A percentile compares a stretch with the other conserved stretches of the same genome.
Evolutionary conservation across 2,329 filamentous ascomycete genomes (phyloP).

Genomic region (Hortaea sp.): DNA sequence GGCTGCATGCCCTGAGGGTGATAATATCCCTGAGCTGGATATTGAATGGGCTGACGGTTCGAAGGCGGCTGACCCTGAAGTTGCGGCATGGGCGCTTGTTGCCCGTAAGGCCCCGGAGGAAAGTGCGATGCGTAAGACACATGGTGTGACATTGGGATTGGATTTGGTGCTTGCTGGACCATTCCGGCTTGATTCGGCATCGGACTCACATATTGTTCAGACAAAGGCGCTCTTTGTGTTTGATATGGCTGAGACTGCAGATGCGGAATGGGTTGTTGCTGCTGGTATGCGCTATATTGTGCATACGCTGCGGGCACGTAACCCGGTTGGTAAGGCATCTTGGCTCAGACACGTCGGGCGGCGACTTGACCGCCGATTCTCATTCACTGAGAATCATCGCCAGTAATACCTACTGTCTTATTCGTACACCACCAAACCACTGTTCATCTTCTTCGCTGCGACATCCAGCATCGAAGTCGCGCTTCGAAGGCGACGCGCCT

Average conservation of each 20-base stretch:
- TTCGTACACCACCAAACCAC: too few relatives aligned
- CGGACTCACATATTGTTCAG: background rate
- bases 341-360: background rate
- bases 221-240: background rate
- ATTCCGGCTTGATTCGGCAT: conserved; percentile 3
- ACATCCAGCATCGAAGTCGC: background rate
- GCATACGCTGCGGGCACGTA: background rate
- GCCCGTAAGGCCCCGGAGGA: too few relatives aligned
- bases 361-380: too few relatives aligned
- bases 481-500: background rate
- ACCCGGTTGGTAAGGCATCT: conserved; percentile 2
- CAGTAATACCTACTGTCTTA: too few relatives aligned
- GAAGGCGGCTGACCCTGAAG: too few relatives aligned
- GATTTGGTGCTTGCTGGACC: conserved; percentile 1
- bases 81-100: too few relatives aligned
- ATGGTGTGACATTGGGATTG: conserved; percentile 1
- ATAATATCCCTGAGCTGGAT: too few relatives aligned
- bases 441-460: too few relatives aligned
- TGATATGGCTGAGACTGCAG: background rate
- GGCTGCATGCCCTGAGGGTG: too few relatives aligned
- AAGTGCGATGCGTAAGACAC: background rate
- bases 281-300: conserved; percentile 1
- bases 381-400: too few relatives aligned
- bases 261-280: conserved; percentile 2
- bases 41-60: too few relatives aligned